Conservation (phyloP, 176 grass and related monocot species). For the Calamus simplicifolius region DNA sequence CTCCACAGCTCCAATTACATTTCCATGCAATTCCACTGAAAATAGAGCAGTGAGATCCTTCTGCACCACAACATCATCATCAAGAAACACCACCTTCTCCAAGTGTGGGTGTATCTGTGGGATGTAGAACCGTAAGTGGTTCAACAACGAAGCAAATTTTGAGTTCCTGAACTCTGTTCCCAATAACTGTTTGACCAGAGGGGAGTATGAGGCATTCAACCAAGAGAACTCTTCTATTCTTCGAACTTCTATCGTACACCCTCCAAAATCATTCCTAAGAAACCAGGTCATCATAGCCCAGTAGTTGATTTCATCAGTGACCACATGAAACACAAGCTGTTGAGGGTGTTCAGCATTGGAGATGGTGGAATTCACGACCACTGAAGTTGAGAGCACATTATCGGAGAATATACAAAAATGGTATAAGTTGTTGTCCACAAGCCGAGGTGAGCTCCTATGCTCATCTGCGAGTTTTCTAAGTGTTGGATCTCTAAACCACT, state of each 20-base stretch:
- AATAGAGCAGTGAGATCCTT: slow-evolving; percentile 91
- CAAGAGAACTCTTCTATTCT: slow-evolving; percentile 88
- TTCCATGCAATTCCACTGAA: slow-evolving; percentile 89
- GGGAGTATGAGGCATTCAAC: slow-evolving; percentile 70
- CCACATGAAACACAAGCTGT: slow-evolving; percentile 98
- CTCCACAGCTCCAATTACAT: slow-evolving; percentile 96
- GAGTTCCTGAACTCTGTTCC: slow-evolving; percentile 63
- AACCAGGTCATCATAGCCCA: slow-evolving; percentile 90
- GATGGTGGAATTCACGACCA: slow-evolving; percentile 92
- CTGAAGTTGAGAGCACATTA: slow-evolving; percentile 81
- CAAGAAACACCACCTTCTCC: slow-evolving; percentile 93
- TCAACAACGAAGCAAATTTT: slow-evolving; percentile 66
- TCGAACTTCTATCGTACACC: slow-evolving; percentile 76
- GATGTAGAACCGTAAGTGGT: slow-evolving; percentile 93
- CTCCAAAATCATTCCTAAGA: slow-evolving; percentile 82
- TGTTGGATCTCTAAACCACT: slow-evolving; percentile 61
- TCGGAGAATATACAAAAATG: slow-evolving; percentile 98
- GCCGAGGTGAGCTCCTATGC: slow-evolving; percentile 67
- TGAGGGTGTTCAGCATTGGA: slow-evolving; percentile 96
- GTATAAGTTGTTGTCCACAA: slow-evolving; percentile 97
- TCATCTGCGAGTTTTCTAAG: slow-evolving; percentile 56
- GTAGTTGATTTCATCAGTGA: slow-evolving; percentile 72
- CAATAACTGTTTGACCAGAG: slow-evolving; percentile 52
- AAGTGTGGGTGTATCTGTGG: slow-evolving; percentile 85
- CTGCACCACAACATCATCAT: slow-evolving; percentile 98